phyloP scores from a whole-genome alignment of 371 early-diverging fungal genomes.

The Syncephalastrum sp. region DNA sequence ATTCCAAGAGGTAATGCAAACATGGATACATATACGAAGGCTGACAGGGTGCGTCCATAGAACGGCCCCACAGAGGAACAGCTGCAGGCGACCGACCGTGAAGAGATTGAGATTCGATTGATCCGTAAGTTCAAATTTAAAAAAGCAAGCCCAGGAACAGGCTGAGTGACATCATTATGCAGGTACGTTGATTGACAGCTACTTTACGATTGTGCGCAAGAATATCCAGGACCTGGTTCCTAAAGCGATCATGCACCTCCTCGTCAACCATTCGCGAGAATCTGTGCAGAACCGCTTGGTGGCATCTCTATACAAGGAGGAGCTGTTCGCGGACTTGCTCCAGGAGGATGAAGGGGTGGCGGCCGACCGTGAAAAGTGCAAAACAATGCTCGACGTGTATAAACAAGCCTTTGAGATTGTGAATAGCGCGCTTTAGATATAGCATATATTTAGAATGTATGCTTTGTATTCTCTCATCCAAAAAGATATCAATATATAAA shows the following conservation, averaged over 20 bases:
- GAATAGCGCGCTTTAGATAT: conserved; percentile 61
- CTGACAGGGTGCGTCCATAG: background rate
- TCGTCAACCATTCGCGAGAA: conserved; percentile 78
- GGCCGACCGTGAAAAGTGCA: conserved; percentile 80
- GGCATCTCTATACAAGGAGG: conserved; percentile 81
- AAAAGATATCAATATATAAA: too few relatives aligned
- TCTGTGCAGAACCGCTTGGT: conserved; percentile 85
- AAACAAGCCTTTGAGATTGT: conserved; percentile 82
- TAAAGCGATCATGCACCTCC: conserved; percentile 87
- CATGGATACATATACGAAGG: conserved; percentile 13
- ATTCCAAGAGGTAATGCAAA: conserved; percentile 27
- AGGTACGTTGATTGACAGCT: conserved; percentile 39
- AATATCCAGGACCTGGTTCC: conserved; percentile 89
- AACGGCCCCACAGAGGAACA: conserved; percentile 21
- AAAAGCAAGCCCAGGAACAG: background rate
- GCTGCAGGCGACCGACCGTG: conserved; percentile 62
- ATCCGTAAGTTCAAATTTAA: conserved; percentile 61
- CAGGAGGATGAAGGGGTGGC: conserved; percentile 83
- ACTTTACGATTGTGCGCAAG: conserved; percentile 55
- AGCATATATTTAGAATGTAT: too few relatives aligned
- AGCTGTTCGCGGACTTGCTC: conserved; percentile 71
- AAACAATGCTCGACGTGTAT: conserved; percentile 79
- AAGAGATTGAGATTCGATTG: conserved; percentile 81
- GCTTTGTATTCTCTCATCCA: too few relatives aligned
- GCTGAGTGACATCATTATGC: conserved; percentile 1